Conservation (phyloP, 352 stramenopile species). For the Nothophytophthora sp. region DNA sequence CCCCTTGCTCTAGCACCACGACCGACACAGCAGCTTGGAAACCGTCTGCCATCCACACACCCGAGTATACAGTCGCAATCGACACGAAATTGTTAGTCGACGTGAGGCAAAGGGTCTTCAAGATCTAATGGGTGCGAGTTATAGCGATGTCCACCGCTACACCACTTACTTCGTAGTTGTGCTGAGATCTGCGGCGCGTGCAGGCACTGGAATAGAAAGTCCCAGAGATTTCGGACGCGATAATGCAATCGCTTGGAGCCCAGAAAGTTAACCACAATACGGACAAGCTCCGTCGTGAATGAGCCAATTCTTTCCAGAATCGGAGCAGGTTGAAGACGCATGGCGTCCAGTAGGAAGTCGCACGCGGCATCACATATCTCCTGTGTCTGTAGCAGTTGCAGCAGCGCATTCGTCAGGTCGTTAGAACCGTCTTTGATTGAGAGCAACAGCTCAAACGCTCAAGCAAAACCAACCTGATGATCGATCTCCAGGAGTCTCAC, state of each 20-base stretch:
- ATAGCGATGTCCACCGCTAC: not conserved
- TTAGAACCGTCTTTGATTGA: too few relatives aligned
- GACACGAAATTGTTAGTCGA: too few relatives aligned
- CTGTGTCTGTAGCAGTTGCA: constrained; percentile 29
- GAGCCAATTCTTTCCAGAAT: constrained; percentile 33
- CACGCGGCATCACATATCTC: constrained; percentile 69
- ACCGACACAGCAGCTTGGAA: constrained; percentile 44
- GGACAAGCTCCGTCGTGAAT: constrained; percentile 43
- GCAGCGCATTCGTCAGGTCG: not conserved
- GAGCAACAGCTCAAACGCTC: not conserved
- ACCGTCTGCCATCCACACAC: constrained; percentile 21
- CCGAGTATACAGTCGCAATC: too few relatives aligned
- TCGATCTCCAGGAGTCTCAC: constrained; percentile 54
- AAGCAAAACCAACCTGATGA: constrained; percentile 40
- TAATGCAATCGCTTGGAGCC: constrained; percentile 47
- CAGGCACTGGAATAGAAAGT: constrained; percentile 76
- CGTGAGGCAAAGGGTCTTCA: constrained; percentile 3
- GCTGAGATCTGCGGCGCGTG: constrained; percentile 56
- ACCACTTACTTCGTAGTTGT: constrained; percentile 36
- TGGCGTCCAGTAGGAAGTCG: constrained; percentile 54
- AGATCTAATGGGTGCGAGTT: not conserved
- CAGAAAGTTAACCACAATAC: constrained; percentile 50
- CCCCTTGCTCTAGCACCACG: constrained; percentile 26
- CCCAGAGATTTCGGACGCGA: constrained; percentile 54
- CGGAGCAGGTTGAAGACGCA: constrained; percentile 29